Evolutionary conservation across 1,284 basidiomycete species (phyloP), one percentile per base, ranked within the genome.

Genomic region (Mycosarcoma mackinlayi): DNA sequence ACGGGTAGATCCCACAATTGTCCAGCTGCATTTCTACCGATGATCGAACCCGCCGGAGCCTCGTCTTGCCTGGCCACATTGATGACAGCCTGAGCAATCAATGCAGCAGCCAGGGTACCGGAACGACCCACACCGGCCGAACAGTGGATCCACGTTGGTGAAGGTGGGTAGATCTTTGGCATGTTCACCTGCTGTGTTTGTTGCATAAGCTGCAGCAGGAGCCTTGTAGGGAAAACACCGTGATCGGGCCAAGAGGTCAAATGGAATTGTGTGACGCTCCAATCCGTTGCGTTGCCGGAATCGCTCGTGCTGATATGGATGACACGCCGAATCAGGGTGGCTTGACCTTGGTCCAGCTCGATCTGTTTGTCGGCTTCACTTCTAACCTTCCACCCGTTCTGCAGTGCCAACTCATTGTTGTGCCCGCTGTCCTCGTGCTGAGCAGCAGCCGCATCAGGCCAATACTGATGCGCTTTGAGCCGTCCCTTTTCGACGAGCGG

Each of bases 201-300:
- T 19, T 31, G 19, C 50, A 71, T 63, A 13, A 80, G 68, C n/a
- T 61, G 48, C 3, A 69, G 34, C n/a, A 80, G 45, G 11, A 61
- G 42, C 6, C 46, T 25, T 0, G 48, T 57, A 0, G 86, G 83
- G 21, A 92, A 90, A 4, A 91, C 87, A 38, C 91, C 91, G 68
- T 91, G 89, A 81, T 94, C 92, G 16, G 91, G 91, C 92, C 92
- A 94, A 3, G 88, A 87, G 13, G 85, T 84, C 73, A 90, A 92
- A 30, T 92, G 84, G 74, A 93, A 75, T 80, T 93, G 91, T 28
- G 86, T 87, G 78, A 93, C 76, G 3, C 44, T 25, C 66, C 66
- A n/a, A 65, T 19, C 30, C 49, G 8, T 62, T 33, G 0, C 9
- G 6, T 13, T 30, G 5, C 24, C 16, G 3, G 23, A 6, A 8